Evolutionary conservation across 2,329 filamentous ascomycete species (phyloP), one percentile per base, ranked within the genome.

Genomic region (Lasiodiplodia theobromae): DNA sequence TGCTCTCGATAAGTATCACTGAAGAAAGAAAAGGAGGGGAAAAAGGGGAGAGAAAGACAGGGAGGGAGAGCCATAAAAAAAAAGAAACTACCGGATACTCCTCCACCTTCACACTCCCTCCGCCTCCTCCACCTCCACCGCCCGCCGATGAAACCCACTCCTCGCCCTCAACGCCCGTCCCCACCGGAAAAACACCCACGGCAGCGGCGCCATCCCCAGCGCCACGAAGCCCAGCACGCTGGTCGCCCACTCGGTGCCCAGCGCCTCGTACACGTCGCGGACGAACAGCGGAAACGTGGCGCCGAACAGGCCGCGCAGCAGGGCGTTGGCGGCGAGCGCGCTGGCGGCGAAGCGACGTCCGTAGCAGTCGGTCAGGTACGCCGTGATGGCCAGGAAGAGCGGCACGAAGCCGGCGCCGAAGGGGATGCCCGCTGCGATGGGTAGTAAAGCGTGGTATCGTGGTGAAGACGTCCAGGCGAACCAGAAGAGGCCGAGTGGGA

Each of bases 381-480:
- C 96, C 6, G 86, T 88, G 0, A 90, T 88, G 74, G 96, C 96
- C 74, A 96, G 94, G 81, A 96, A 96, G 47, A 92, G 88, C 2
- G 89, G 85, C 6, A 87, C 89, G 73, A 94, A 96, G 0, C 92
- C 93, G 0, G 86, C 85, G 11, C 92, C 92, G 73, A 96, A 97
- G 0, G 91, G 91, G 10, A 96, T 86, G 0, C 93, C 92, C 1
- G 92, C 92, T 0, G 92, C 82, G 58, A 96, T 90, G 1, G 92
- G 91, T n/a, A 88, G 84, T 18, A 93, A 89, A 91, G 92, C 96
- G 77, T 93, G 94, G 40, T 96, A 92, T 3, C 93, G 93, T 0
- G 93, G 87, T 69, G 90, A 2, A 0, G 40, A 44, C 7, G 66
- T 54, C 40, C 66, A 63, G 12, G 66, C 66, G 66, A 68, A 68